These are phyloP conservation scores for Saccharomyces hybrid DNA, from an alignment of 1,139 yeast genomes.

Conservation along the genomic window DNA sequence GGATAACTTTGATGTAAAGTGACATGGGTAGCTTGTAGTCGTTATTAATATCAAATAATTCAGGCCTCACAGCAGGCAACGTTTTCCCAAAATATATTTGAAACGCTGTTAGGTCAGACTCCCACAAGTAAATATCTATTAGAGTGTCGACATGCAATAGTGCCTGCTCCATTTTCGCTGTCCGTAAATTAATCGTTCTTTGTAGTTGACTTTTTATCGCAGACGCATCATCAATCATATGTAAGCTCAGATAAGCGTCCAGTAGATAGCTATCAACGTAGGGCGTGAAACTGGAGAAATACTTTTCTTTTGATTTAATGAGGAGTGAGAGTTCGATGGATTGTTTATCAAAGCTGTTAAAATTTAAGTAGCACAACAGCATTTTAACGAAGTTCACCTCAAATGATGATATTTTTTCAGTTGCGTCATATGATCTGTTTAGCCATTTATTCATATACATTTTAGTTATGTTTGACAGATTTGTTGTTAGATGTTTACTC, in stretches of 20 bases:
- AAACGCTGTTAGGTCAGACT: slow-evolving; percentile 13
- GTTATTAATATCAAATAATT: slow-evolving; percentile 24
- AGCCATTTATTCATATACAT: slow-evolving; percentile 28
- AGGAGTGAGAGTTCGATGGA: slow-evolving; percentile 19
- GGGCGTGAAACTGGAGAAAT: slow-evolving; percentile 9
- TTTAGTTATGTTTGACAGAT: slow-evolving; percentile 25
- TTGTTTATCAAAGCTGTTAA: slow-evolving; percentile 34
- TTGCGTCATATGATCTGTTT: slow-evolving; percentile 6
- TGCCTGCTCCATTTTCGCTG: slow-evolving; percentile 11
- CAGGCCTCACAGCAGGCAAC: slow-evolving; percentile 14
- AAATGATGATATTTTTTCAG: slow-evolving; percentile 19
- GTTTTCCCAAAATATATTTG: slow-evolving; percentile 11
- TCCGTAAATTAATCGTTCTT: slow-evolving; percentile 1
- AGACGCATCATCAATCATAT: slow-evolving; percentile 10
- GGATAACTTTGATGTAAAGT: slow-evolving; percentile 21
- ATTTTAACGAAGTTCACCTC: slow-evolving; percentile 34
- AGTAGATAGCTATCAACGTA: slow-evolving; percentile 10
- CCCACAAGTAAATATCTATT: slow-evolving; percentile 11
- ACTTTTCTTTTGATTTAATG: slow-evolving; percentile 6
- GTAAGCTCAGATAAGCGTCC: slow-evolving; percentile 13
- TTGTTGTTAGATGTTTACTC: slow-evolving; percentile 24
- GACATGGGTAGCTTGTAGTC: slow-evolving; percentile 13
- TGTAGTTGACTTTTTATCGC: neutral
- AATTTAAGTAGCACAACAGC: slow-evolving; percentile 35
- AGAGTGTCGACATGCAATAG: slow-evolving; percentile 7